Evolutionary conservation across 2,329 filamentous ascomycete genomes (phyloP).

Genomic region (Ceratocystis colombiana): DNA sequence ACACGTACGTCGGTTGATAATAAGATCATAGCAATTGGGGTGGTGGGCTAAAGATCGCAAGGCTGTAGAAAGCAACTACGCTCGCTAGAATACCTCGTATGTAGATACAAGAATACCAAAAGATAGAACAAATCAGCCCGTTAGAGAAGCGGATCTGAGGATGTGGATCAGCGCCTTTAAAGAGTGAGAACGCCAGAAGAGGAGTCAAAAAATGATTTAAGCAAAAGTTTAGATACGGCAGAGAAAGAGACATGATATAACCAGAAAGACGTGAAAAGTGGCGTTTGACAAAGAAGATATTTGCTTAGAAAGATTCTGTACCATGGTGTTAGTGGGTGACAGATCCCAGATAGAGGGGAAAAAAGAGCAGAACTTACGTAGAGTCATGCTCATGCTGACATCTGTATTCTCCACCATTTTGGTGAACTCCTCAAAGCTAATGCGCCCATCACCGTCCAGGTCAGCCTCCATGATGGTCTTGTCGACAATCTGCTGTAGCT

Average conservation of each 20-base stretch:
- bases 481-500: slow-evolving; percentile 98
- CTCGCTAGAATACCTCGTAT: neutral
- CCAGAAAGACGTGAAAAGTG: neutral
- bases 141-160: no score
- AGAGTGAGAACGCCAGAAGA: neutral
- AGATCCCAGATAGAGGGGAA: neutral
- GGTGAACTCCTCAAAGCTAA: slow-evolving; percentile 97
- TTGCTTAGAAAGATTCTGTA: slow-evolving; percentile 22
- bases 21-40: no score
- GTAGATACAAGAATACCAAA: neutral
- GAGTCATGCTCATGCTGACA: slow-evolving; percentile 64
- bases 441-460: slow-evolving; percentile 89
- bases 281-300: neutral
- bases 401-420: slow-evolving; percentile 97
- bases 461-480: slow-evolving; percentile 99
- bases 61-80: no score
- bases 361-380: slow-evolving; percentile 40
- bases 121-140: neutral
- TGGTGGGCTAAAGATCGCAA: no score
- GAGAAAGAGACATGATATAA: neutral
- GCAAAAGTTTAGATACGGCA: neutral
- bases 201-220: neutral
- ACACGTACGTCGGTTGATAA: no score
- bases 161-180: neutral
- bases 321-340: slow-evolving; percentile 9